Evolutionary conservation across 306 rosid species (phyloP).

Genomic region (Urtica urens): DNA sequence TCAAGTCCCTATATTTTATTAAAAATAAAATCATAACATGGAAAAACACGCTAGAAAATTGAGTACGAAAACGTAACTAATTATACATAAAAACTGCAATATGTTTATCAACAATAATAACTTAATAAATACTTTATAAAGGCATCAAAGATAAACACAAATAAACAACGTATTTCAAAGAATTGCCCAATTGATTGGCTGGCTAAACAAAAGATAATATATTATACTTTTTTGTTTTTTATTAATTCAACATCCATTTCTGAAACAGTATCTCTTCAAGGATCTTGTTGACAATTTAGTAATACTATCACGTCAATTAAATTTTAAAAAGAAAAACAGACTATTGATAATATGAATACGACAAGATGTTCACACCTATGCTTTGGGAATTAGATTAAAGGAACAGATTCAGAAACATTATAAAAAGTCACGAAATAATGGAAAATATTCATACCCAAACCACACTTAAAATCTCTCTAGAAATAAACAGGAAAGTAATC

Average conservation of each 20-base stretch:
- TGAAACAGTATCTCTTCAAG: constrained; percentile 9
- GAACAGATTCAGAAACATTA: background rate
- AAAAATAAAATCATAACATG: too few relatives aligned
- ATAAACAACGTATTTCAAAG: too few relatives aligned
- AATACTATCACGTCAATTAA: constrained; percentile 7
- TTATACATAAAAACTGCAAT: too few relatives aligned
- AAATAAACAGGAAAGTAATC: background rate
- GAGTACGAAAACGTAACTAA: too few relatives aligned
- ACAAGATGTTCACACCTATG: constrained; percentile 5
- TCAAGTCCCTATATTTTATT: too few relatives aligned
- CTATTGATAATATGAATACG: background rate
- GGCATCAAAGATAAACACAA: too few relatives aligned
- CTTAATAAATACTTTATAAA: too few relatives aligned
- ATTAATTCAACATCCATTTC: constrained; percentile 1
- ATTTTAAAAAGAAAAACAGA: constrained; percentile 1
- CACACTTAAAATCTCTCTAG: background rate
- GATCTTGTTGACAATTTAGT: constrained; percentile 5
- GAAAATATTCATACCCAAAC: constrained; percentile 1
- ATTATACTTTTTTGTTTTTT: background rate
- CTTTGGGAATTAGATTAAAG: background rate
- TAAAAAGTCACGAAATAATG: background rate
- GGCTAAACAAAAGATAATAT: background rate
- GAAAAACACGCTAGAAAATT: too few relatives aligned
- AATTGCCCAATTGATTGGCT: constrained; percentile 13
- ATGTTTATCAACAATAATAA: too few relatives aligned